Percentiles rank a stretch among this genome's conserved stretches.
Evolutionary conservation across 164 flowering plant species (phyloP).

Genomic region (Annona cherimola): DNA sequence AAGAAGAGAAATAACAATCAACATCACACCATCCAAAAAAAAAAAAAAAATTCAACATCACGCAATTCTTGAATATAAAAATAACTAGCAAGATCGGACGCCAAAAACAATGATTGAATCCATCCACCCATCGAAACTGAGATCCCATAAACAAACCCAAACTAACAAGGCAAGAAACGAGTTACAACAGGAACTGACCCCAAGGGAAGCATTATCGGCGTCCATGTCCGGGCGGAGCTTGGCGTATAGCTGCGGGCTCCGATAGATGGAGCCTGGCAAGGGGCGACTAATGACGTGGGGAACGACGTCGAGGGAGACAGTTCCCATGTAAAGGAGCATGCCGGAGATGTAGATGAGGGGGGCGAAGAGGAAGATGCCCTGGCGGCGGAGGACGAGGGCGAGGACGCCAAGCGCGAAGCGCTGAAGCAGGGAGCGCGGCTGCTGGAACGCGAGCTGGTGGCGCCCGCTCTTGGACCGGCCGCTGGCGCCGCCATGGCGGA

Average conservation of each 20-base stretch:
- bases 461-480: slow-evolving; percentile 29
- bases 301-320: slow-evolving; percentile 56
- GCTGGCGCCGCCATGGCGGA: slow-evolving; percentile 16
- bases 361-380: slow-evolving; percentile 75
- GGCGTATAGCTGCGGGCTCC: slow-evolving; percentile 61
- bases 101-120: too few relatives aligned
- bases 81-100: too few relatives aligned
- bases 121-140: background rate
- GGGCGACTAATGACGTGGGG: slow-evolving; percentile 38
- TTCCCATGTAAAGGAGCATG: slow-evolving; percentile 79
- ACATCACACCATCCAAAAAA: too few relatives aligned
- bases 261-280: slow-evolving; percentile 65
- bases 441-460: slow-evolving; percentile 25
- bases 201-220: slow-evolving; percentile 58
- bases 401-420: slow-evolving; percentile 53
- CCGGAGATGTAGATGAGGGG: slow-evolving; percentile 75
- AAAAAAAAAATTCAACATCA: too few relatives aligned
- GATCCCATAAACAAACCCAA: background rate
- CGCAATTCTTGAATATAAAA: too few relatives aligned
- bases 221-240: slow-evolving; percentile 63
- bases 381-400: slow-evolving; percentile 69
- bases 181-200: slow-evolving; percentile 33
- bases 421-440: slow-evolving; percentile 22
- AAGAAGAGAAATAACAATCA: too few relatives aligned
- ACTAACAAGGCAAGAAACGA: too few relatives aligned